Conservation (phyloP, 2,329 filamentous ascomycete genomes). For the Podosphaera fusca region DNA sequence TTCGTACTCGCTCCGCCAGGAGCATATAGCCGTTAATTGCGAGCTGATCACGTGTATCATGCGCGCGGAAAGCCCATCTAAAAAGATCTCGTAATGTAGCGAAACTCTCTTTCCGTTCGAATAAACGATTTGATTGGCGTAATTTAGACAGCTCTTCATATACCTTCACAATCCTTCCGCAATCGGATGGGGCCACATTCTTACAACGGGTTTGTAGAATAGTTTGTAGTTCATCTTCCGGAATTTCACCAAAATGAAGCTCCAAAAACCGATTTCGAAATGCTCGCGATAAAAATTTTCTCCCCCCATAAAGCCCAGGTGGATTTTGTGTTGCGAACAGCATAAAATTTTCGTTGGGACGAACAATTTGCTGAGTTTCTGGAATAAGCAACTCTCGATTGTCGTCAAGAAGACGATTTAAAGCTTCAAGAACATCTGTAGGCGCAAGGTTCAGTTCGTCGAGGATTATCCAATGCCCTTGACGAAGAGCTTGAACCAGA, state of each 20-base stretch:
- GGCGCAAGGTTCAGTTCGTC: slow-evolving; percentile 94
- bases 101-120: slow-evolving; percentile 94
- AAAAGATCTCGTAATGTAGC: slow-evolving; percentile 91
- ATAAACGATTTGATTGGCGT: slow-evolving; percentile 72
- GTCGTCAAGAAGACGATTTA: slow-evolving; percentile 88
- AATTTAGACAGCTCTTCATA: slow-evolving; percentile 82
- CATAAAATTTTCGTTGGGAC: slow-evolving; percentile 87
- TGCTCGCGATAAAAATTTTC: slow-evolving; percentile 78
- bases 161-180: slow-evolving; percentile 70
- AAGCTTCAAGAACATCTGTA: slow-evolving; percentile 84
- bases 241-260: slow-evolving; percentile 94
- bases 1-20: slow-evolving; percentile 80
- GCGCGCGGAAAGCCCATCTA: slow-evolving; percentile 71
- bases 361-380: slow-evolving; percentile 84
- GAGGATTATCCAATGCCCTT: slow-evolving; percentile 93
- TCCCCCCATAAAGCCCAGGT: slow-evolving; percentile 78
- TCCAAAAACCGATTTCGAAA: slow-evolving; percentile 96
- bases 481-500: slow-evolving; percentile 71
- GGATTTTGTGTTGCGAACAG: slow-evolving; percentile 97
- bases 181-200: slow-evolving; percentile 74
- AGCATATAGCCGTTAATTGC: slow-evolving; percentile 92
- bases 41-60: slow-evolving; percentile 69
- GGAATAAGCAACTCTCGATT: slow-evolving; percentile 90
- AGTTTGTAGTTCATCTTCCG: slow-evolving; percentile 74
- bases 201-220: slow-evolving; percentile 77